Conservation (phyloP, 441 rosid species). For the Populus hybrid region DNA sequence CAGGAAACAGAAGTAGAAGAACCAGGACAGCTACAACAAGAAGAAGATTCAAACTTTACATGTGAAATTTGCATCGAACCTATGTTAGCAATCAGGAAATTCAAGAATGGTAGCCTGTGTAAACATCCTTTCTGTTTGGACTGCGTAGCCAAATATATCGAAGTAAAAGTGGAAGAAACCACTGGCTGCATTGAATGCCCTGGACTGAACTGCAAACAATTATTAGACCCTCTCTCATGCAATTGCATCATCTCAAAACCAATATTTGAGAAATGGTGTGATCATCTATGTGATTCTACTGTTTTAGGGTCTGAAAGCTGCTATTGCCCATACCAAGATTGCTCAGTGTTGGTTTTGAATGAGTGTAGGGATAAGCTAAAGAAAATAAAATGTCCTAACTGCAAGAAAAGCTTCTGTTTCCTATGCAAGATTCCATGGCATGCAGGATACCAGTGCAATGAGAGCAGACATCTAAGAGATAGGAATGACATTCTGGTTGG, state of each 20-base stretch:
- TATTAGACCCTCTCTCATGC: conserved; percentile 19
- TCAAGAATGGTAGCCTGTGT: conserved; percentile 17
- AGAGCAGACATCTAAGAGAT: conserved; percentile 8
- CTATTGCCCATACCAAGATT: conserved; percentile 21
- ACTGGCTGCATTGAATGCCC: conserved; percentile 22
- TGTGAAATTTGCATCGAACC: conserved; percentile 32
- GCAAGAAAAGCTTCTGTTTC: conserved; percentile 25
- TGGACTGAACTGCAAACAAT: background rate
- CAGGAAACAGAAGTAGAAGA: background rate
- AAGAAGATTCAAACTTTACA: conserved; percentile 9
- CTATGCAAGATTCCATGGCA: conserved; percentile 24
- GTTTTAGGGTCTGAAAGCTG: conserved; percentile 10
- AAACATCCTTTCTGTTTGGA: conserved; percentile 24
- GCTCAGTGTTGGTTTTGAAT: conserved; percentile 22
- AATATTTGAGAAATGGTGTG: conserved; percentile 21
- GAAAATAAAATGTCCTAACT: conserved; percentile 22
- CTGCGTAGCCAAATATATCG: conserved; percentile 26
- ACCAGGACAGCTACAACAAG: background rate
- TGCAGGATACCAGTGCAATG: conserved; percentile 21
- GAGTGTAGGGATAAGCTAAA: conserved; percentile 15
- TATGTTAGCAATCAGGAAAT: conserved; percentile 6
- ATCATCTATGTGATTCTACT: conserved; percentile 10
- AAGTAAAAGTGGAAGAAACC: conserved; percentile 13
- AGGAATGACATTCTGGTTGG: conserved; percentile 20
- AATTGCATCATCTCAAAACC: background rate